Evolutionary conservation across 2,329 filamentous ascomycete genomes (phyloP), one percentile per base, ranked within the genome.

Genomic region (Pestalotiopsis sp.): DNA sequence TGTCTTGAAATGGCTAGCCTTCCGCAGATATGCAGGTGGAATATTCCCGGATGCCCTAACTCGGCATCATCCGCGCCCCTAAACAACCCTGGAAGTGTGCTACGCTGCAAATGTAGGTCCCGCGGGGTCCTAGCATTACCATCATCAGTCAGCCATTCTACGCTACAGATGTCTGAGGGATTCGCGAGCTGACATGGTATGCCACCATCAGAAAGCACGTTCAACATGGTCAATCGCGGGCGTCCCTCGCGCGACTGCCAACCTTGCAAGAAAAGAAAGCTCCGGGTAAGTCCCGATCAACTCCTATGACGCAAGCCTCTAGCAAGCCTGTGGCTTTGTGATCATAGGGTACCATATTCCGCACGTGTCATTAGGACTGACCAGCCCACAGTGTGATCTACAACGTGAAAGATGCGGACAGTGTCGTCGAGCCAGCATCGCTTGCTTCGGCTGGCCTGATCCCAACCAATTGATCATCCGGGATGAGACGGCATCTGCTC

Each of bases 381-480:
- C 58, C 11, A 11, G 27, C 4, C 20, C 23, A 23, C 61, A 75
- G 74, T 75, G 74, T 17, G 74, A 75, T 64, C 68, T 75, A 0
- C 66, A 66, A 23, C 56, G 36, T 3, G 63, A 64, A 56, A 67
- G 69, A 41, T 76, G 75, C 38, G 75, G 75, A 20, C 75, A 76
- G 62, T 77, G 75, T 59, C 38, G 64, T 3, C 69, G 75, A 17
- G 75, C 74, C 4, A 66, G 58, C 9, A 66, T 77, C n/a, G 11
- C 60, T 11, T 77, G 75, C n/a, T 70, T 70, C 41, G 75, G 75
- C 23, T 76, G 76, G 45, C 74, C 73, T 3, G 71, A 75, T 11
- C 69, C 72, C 6, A 58, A 71, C 4, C 72, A 72, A 12, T 67
- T 77, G 36, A 64, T 74, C 23, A 73, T 76, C 56, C 74, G 70